Evolutionary conservation across 1,284 basidiomycete species (phyloP).

Genomic region (Golubevia sp.): DNA sequence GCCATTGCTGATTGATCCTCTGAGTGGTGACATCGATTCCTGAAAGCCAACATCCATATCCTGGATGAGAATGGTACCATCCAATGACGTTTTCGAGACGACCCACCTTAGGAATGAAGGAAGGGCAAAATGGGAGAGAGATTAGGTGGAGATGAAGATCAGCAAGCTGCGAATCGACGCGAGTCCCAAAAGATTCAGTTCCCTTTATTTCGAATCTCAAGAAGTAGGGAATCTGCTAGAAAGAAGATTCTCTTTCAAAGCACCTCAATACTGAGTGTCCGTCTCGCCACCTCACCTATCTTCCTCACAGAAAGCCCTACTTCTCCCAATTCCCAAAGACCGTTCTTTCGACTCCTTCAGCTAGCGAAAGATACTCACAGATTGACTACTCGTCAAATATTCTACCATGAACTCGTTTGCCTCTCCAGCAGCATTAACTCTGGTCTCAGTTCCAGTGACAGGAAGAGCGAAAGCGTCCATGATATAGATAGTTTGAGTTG

Average conservation of each 20-base stretch:
- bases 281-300: neutral
- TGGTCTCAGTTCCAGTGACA: slow-evolving; percentile 57
- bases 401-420: slow-evolving; percentile 60
- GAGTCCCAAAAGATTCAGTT: neutral
- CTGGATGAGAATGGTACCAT: slow-evolving; percentile 46
- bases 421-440: slow-evolving; percentile 58
- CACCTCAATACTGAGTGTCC: neutral
- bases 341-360: too few relatives aligned
- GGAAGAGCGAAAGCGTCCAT: slow-evolving; percentile 58
- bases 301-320: too few relatives aligned
- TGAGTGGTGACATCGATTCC: slow-evolving; percentile 37
- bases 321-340: too few relatives aligned
- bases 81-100: slow-evolving; percentile 50
- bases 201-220: too few relatives aligned
- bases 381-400: slow-evolving; percentile 31
- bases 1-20: slow-evolving; percentile 50
- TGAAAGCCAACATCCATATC: slow-evolving; percentile 15
- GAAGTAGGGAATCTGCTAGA: neutral
- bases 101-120: slow-evolving; percentile 16
- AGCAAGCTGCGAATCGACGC: neutral
- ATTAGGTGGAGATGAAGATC: neutral
- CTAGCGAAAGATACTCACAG: too few relatives aligned
- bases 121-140: neutral
- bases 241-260: neutral
- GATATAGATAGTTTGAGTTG: slow-evolving; percentile 28